Conservation (phyloP, 495 filamentous ascomycete species). For the Neurospora sp. region DNA sequence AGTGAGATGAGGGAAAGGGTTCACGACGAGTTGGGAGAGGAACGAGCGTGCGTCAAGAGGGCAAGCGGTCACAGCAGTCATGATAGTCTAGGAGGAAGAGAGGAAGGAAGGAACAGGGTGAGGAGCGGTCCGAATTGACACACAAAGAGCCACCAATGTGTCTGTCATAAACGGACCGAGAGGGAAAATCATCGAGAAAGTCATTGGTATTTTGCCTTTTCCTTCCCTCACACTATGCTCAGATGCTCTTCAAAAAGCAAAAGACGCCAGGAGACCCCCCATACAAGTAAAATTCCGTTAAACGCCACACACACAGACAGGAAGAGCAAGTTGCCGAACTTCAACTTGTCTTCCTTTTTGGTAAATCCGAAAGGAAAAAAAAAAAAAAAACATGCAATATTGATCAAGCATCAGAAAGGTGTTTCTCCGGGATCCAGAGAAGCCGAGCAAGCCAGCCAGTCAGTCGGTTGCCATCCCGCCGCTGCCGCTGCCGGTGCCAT, state of each 20-base stretch:
- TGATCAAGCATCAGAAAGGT: neutral
- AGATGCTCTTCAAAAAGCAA: neutral
- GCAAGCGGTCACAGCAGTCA: neutral
- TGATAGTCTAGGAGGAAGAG: neutral
- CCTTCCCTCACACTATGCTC: neutral
- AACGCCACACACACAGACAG: neutral
- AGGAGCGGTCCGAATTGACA: neutral
- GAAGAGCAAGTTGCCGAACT: neutral
- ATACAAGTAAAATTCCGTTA: neutral
- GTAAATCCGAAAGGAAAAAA: neutral
- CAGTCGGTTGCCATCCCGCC: neutral
- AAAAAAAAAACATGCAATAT: neutral
- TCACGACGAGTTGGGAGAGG: neutral
- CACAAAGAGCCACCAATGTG: neutral
- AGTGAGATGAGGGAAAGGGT: neutral
- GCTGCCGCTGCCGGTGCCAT: neutral
- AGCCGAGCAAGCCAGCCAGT: neutral
- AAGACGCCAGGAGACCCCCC: neutral
- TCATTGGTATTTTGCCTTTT: neutral
- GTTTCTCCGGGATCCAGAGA: neutral
- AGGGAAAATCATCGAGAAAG: neutral
- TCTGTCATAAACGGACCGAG: neutral
- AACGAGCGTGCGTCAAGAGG: neutral
- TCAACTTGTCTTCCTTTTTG: neutral
- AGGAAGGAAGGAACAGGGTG: neutral